Conservation (phyloP, 2,329 filamentous ascomycete genomes). For the Colletotrichum kahawae region DNA sequence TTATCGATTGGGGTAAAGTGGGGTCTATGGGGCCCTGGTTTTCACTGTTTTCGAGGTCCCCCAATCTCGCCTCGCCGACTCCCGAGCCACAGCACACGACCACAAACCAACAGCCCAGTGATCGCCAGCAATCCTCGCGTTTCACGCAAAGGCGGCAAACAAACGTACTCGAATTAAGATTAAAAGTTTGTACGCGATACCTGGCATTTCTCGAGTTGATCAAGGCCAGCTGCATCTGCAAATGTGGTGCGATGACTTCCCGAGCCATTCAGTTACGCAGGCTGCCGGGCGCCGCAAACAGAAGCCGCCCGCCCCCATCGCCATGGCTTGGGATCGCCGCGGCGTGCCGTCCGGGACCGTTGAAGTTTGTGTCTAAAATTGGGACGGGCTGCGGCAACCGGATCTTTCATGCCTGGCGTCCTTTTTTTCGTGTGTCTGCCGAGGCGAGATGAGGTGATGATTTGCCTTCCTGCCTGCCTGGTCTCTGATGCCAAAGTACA, state of each 20-base stretch:
- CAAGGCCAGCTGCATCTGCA: neutral
- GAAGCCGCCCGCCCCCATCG: neutral
- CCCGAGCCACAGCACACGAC: neutral
- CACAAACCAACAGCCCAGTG: neutral
- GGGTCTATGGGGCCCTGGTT: neutral
- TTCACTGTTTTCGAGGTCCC: neutral
- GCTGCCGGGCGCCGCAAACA: neutral
- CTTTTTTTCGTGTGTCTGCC: neutral
- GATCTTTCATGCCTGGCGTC: neutral
- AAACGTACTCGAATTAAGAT: neutral
- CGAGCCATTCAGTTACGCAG: neutral
- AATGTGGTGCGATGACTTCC: neutral
- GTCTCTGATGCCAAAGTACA: neutral
- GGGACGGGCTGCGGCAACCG: neutral
- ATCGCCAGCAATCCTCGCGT: neutral
- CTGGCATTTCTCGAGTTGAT: neutral
- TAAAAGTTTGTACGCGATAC: neutral
- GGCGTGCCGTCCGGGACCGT: neutral
- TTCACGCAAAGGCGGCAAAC: neutral
- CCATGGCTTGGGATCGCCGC: neutral
- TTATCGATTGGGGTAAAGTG: constrained; percentile 9
- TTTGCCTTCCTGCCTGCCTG: neutral
- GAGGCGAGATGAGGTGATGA: neutral
- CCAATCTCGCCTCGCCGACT: neutral
- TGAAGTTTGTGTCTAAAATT: constrained; percentile 1